Evolutionary conservation across 805 yeast genomes (phyloP), one percentile per base, ranked within the genome.

Genomic region (Candida argentea): DNA sequence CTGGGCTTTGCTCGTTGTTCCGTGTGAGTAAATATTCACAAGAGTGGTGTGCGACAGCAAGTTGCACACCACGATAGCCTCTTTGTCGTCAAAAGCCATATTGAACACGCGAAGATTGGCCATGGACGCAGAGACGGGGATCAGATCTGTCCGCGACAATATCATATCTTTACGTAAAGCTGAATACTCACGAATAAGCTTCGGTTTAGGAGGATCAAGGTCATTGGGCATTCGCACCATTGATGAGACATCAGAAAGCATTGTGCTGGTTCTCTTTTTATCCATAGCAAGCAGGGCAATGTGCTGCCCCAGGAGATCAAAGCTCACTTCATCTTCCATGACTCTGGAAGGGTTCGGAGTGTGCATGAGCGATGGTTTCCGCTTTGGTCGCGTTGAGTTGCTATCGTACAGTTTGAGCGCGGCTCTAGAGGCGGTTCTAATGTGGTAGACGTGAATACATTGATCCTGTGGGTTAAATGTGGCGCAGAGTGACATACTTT

Each of bases 121-220:
- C 7, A 46, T 35, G n/a, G 52, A 44, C 4, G 55, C 53, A 12
- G 48, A 45, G 8, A 52, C 22, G 28, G 46, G 55, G 22, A 61
- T 51, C 2, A 68, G 49, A 11, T 73, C 74, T 2, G 81, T 50
- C 42, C 67, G 70, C 0, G 86, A 73, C 34, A 83, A 54, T n/a
- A 78, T 75, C 42, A 78, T 65, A 46, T 84, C 94, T 39, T 79
- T 82, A 22, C 73, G 55, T 14, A 71, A 47, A 4, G 47, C 38
- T 5, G 56, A 46, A 5, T 50, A 36, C 20, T 62, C 73, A 32
- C 35, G 33, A 10, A 30, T 28, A 27, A 24, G 42, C 22, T 33
- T 36, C 26, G 37, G 34, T 20, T 50, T 54, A 9, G 44, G 22
- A 3, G 38, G 34, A 12, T 53, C 58, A 4, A 49, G 33, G 22